Evolutionary conservation across 371 early-diverging fungal genomes (phyloP), one percentile per base, ranked within the genome.

Genomic region (Mortierella polycephala): DNA sequence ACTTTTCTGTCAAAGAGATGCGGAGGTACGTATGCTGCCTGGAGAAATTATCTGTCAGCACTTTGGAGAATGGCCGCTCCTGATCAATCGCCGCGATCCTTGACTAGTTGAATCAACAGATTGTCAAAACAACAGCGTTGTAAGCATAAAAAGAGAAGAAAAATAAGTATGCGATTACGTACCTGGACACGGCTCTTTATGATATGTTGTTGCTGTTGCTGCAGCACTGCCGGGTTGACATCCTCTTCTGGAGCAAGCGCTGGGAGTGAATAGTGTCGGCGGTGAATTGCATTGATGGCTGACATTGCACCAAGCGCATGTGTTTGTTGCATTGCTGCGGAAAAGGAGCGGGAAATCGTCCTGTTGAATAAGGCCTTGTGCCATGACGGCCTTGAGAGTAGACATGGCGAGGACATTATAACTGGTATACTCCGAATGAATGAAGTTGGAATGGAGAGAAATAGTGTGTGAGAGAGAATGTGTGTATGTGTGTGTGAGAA

Each of bases 21-120:
- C 98, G 91, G 62, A 98, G 86, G 68, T 98, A 98, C 42, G 88
- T 93, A 81, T 98, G 98, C 57, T 90, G 85, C 21, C 98, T 88
- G n/a, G 88, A 85, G 84, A 94, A 95, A 37, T 84, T 84, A 74
- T 98, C 98, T 1, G 83, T 77, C 50, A 92, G 61, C 2, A 74
- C 72, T 1, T 54, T 59, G n/a, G 74, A 74, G 57, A 82, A 86
- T 23, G 85, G 85, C 40, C 76, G 73, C 60, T 76, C 71, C 37
- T 68, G 59, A 42, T 84, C 83, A 39, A 86, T 84, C 5, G 70
- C 73, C 11, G 82, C 83, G 55, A 86, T 83, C 52, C 63, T 81
- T 16, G 67, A 77, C 83, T 86, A 58, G 37, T 40, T 5, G 30
- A 30, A 30, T 4, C 30, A 30, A 30, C 30, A 30, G 30, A 30